These are phyloP conservation scores for Agrocybe pediades DNA, from an alignment of 768 basidiomycete species.

Conservation along the genomic window DNA sequence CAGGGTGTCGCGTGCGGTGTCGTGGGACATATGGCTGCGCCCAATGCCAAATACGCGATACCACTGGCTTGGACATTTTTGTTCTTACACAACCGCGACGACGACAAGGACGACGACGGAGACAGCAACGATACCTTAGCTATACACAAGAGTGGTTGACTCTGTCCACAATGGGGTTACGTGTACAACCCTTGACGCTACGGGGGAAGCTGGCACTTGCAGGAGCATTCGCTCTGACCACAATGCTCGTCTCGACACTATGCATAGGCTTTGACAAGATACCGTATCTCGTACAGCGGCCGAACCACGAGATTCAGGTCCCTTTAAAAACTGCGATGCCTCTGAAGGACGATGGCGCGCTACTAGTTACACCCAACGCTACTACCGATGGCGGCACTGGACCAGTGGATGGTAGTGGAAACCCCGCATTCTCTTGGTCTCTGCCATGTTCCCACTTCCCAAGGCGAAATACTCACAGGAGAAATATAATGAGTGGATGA, in stretches of 20 bases:
- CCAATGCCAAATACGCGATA: too few relatives aligned
- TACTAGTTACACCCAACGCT: background rate
- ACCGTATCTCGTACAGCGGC: conserved; percentile 5
- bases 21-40: background rate
- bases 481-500: conserved; percentile 48
- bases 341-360: background rate
- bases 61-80: background rate
- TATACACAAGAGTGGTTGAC: background rate
- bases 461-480: conserved; percentile 48
- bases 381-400: background rate
- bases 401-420: background rate
- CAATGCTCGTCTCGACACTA: conserved; percentile 13
- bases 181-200: conserved; percentile 10
- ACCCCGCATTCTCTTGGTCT: conserved; percentile 46
- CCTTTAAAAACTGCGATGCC: background rate
- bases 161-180: conserved; percentile 8
- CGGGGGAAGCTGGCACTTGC: conserved; percentile 20
- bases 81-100: background rate
- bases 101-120: background rate
- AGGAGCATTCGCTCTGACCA: conserved; percentile 12
- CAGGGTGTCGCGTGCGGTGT: background rate
- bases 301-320: background rate
- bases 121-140: background rate
- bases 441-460: conserved; percentile 52
- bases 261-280: conserved; percentile 14